phyloP scores from a whole-genome alignment of 1,284 basidiomycete genomes.

The Inonotus obliquus region DNA sequence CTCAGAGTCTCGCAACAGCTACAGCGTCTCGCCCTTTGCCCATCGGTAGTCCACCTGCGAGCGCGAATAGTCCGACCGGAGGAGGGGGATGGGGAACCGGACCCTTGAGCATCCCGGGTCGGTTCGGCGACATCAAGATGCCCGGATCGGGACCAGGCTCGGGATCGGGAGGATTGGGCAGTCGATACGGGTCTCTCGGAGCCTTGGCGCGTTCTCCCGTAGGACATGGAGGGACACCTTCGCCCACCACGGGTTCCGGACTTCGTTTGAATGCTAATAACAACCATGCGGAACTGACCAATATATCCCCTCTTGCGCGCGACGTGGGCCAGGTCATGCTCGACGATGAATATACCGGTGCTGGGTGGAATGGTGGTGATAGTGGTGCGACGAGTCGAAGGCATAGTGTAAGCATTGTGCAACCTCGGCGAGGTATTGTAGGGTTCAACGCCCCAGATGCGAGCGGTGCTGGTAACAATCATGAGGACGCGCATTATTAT shows the following conservation, averaged over 20 bases:
- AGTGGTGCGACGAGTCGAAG: constrained; percentile 81
- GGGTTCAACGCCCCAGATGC: constrained; percentile 55
- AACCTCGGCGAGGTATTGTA: constrained; percentile 61
- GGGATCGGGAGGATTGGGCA: constrained; percentile 25
- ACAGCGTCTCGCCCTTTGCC: constrained; percentile 39
- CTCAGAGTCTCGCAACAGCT: constrained; percentile 62
- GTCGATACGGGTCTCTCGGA: constrained; percentile 62
- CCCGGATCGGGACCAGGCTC: constrained; percentile 26
- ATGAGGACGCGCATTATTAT: constrained; percentile 35
- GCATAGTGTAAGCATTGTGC: constrained; percentile 84
- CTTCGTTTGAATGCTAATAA: constrained; percentile 33
- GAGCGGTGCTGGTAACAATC: not conserved
- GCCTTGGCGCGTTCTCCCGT: constrained; percentile 48
- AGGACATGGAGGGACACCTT: constrained; percentile 31
- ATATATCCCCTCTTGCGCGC: constrained; percentile 76
- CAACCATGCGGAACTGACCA: constrained; percentile 48
- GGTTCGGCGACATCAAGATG: constrained; percentile 57
- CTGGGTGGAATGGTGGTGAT: constrained; percentile 36
- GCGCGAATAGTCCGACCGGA: constrained; percentile 18
- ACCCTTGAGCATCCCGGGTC: constrained; percentile 51
- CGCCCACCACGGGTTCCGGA: constrained; percentile 31
- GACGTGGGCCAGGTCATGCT: constrained; percentile 73
- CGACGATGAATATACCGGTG: constrained; percentile 48
- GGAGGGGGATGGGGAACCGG: constrained; percentile 39
- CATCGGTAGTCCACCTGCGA: constrained; percentile 37